phyloP scores from a whole-genome alignment of 1,139 yeast species.

The Blastobotrys ciferrii region DNA sequence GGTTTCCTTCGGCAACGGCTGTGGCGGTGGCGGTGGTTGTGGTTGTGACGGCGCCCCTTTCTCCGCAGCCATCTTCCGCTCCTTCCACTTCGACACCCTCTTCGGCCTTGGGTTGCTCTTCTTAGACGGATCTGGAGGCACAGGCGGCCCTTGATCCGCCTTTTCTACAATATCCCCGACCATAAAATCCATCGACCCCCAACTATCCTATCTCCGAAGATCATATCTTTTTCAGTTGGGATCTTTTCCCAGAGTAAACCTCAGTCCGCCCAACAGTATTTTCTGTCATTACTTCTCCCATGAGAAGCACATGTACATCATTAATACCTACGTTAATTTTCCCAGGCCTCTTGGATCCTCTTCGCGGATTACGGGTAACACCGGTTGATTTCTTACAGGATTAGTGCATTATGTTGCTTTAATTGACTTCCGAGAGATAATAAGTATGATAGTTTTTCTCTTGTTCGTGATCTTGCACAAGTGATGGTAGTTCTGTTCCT shows the following conservation, averaged over 20 bases:
- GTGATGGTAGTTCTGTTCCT: too few relatives aligned
- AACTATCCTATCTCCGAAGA: neutral
- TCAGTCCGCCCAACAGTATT: neutral
- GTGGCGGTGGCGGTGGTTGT: neutral
- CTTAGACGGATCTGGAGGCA: conserved; percentile 33
- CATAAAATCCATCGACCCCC: conserved; percentile 29
- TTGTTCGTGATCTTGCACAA: too few relatives aligned
- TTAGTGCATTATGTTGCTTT: too few relatives aligned
- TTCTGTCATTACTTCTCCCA: neutral
- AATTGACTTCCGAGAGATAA: too few relatives aligned
- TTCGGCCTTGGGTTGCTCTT: too few relatives aligned
- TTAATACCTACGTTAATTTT: too few relatives aligned
- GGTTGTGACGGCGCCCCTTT: conserved; percentile 9
- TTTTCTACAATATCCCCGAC: conserved; percentile 68
- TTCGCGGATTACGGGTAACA: too few relatives aligned
- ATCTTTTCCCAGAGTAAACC: neutral
- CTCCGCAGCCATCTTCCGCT: conserved; percentile 30
- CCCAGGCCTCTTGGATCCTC: too few relatives aligned
- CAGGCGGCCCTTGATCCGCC: conserved; percentile 38
- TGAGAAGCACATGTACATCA: neutral
- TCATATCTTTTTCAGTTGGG: too few relatives aligned
- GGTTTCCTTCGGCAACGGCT: neutral
- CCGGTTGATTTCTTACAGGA: too few relatives aligned
- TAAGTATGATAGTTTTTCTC: too few relatives aligned
- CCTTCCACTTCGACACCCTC: conserved; percentile 43